A percentile compares a stretch with the other conserved stretches of the same genome.
Conservation (phyloP, 176 grass and related monocot genomes). For the Pontederia crassipes region DNA sequence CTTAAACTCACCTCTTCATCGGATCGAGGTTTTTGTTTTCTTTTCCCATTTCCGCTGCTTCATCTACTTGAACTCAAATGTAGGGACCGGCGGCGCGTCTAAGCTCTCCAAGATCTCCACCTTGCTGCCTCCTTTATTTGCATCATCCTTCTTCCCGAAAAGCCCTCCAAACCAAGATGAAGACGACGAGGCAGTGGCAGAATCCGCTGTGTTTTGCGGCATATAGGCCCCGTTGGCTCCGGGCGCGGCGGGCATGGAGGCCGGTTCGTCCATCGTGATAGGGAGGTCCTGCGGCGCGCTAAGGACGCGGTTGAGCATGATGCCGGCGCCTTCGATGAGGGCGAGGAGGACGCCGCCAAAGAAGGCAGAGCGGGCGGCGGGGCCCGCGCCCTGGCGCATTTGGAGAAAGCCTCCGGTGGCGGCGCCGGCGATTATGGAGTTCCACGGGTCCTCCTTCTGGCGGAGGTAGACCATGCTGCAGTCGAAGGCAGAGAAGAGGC, state of each 20-base stretch:
- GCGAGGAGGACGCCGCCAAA: constrained; percentile 4
- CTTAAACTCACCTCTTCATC: too few species aligned
- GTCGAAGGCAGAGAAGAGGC: constrained; percentile 6
- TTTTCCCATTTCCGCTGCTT: background rate
- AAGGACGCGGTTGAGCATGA: constrained; percentile 7
- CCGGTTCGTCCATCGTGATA: background rate
- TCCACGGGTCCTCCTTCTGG: constrained; percentile 10
- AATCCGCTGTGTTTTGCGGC: background rate
- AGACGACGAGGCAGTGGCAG: background rate
- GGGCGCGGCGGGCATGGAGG: background rate
- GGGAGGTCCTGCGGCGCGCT: constrained; percentile 3
- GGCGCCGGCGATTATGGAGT: constrained; percentile 5
- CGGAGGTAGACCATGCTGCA: constrained; percentile 5
- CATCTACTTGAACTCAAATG: constrained; percentile 2
- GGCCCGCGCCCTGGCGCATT: constrained; percentile 2
- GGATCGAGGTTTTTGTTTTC: too few species aligned
- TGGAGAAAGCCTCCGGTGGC: constrained; percentile 7
- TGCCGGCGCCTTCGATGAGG: constrained; percentile 4
- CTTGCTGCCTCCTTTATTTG: background rate
- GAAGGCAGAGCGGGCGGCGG: background rate
- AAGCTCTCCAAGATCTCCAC: background rate
- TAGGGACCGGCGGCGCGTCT: background rate
- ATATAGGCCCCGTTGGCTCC: background rate
- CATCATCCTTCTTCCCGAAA: constrained; percentile 2
- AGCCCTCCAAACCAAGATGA: constrained; percentile 2